Base-by-base conservation (phyloP, 1,139 yeast species). In the Taphrina pruni region DNA sequence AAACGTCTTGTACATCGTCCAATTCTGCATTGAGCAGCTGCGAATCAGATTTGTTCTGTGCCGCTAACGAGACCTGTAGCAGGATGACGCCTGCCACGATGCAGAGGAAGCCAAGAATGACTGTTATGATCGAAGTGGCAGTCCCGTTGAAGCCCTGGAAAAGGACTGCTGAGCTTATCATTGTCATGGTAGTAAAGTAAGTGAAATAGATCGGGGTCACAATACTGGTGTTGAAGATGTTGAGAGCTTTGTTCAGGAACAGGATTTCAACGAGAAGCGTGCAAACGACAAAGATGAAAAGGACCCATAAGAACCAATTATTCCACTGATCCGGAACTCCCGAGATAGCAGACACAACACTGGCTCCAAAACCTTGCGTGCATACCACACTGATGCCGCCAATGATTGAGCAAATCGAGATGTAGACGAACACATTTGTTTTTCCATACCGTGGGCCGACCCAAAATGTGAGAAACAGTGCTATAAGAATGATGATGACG, bases 301-400 rank as follows among this genome's bases (percentile, higher is more conserved):
- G 58, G 12, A 71, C 60, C 66, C 69, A 71, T 9, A 71, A 38
- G 68, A 71, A 71, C 72, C 72, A 71, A 38, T 71, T 65, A 26
- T 69, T 71, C 62, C 60, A 71, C 57, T 71, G 72, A 36, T 52
- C 39, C 35, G 70, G 68, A 1, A 56, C 60, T n/a, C 72, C 72
- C 12, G 71, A 46, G n/a, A 70, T 70, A 14, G 72, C 71, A 36
- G 72, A 66, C 14, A 71, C 72, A 26, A 71, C 52, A 36, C 70
- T 66, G 11, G 72, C 69, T 8, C 72, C 72, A 32, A 71, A 66
- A n/a, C 72, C 71, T 60, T 71, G 72, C 8, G 71, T 71, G 45
- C 70, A 68, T 32, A 71, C 72, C 36, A 71, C 72, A 1, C 73
- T 65, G 48, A 71, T 61, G 26, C 72, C 71, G 12, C 72, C 72